These are phyloP conservation scores for Lycium ferocissimum DNA, from an alignment of 257 asterid species.

Conservation along the genomic window DNA sequence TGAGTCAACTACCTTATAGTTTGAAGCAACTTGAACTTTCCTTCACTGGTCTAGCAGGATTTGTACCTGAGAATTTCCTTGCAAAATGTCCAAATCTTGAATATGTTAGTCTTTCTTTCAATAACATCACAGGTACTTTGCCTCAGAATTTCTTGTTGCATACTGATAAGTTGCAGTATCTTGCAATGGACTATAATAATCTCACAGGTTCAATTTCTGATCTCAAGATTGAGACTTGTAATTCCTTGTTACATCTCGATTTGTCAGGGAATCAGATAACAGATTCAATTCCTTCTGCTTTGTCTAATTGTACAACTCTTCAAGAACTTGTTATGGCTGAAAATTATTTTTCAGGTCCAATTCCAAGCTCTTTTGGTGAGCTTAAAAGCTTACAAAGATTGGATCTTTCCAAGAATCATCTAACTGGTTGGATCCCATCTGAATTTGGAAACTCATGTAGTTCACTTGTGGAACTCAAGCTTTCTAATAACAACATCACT, in stretches of 20 bases:
- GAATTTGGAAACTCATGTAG: slow-evolving; percentile 66
- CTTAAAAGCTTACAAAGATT: slow-evolving; percentile 63
- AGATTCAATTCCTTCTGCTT: slow-evolving; percentile 61
- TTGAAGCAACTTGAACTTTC: slow-evolving; percentile 71
- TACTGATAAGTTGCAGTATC: slow-evolving; percentile 60
- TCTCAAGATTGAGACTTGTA: slow-evolving; percentile 65
- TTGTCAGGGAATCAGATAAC: slow-evolving; percentile 72
- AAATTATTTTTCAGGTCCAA: slow-evolving; percentile 68
- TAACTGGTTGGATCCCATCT: slow-evolving; percentile 85
- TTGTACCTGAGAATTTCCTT: slow-evolving; percentile 61
- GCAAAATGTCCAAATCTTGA: slow-evolving; percentile 67
- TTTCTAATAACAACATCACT: slow-evolving; percentile 76
- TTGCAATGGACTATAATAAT: slow-evolving; percentile 84
- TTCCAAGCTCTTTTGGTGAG: slow-evolving; percentile 64
- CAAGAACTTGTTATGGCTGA: slow-evolving; percentile 57
- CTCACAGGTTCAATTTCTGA: slow-evolving; percentile 64
- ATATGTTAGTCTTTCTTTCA: slow-evolving; percentile 77
- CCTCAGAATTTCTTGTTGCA: slow-evolving; percentile 58
- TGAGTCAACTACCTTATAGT: slow-evolving; percentile 63
- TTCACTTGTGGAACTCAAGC: slow-evolving; percentile 75
- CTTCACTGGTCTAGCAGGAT: slow-evolving; percentile 64
- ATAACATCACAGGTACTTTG: slow-evolving; percentile 65
- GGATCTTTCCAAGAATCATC: slow-evolving; percentile 82
- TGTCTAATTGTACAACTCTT: slow-evolving; percentile 73
- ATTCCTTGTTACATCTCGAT: slow-evolving; percentile 65